Conservation (phyloP, 352 stramenopile genomes). For the Globisporangium barbulae region DNA sequence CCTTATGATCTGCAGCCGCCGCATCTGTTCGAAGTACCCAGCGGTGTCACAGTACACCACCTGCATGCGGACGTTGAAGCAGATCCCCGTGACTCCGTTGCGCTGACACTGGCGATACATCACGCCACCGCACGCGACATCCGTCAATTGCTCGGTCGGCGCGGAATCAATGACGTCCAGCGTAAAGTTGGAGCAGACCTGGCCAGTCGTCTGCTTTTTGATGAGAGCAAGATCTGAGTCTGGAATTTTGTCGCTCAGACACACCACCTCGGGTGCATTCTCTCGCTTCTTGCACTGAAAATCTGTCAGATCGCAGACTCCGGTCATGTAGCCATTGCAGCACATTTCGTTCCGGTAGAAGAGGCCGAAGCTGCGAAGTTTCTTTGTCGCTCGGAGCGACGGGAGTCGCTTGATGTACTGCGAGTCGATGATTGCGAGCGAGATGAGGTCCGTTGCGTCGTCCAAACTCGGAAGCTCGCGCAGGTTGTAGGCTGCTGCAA, state of each 20-base stretch:
- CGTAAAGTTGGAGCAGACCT: not conserved
- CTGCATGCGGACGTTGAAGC: slow-evolving; percentile 12
- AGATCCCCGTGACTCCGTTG: slow-evolving; percentile 3
- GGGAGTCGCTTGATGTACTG: slow-evolving; percentile 23
- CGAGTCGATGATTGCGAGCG: slow-evolving; percentile 27
- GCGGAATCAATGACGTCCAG: not conserved
- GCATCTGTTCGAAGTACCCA: not conserved
- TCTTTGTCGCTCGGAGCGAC: slow-evolving; percentile 14
- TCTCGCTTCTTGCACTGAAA: slow-evolving; percentile 1
- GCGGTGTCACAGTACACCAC: not conserved
- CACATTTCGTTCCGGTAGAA: slow-evolving; percentile 16
- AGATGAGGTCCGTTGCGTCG: slow-evolving; percentile 22
- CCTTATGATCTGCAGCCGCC: slow-evolving; percentile 1
- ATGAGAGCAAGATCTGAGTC: not conserved
- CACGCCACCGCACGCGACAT: not conserved
- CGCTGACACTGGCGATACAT: not conserved
- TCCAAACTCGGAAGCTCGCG: slow-evolving; percentile 29
- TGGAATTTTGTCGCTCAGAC: not conserved
- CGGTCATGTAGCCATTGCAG: slow-evolving; percentile 19
- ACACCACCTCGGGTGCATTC: not conserved
- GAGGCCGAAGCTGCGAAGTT: slow-evolving; percentile 10
- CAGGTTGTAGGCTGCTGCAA: slow-evolving; percentile 22
- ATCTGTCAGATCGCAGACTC: not conserved
- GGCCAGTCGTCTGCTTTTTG: not conserved
- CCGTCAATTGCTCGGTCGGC: not conserved